Conservation (phyloP, 371 early-diverging fungal species). For the Mortierella sp. region DNA sequence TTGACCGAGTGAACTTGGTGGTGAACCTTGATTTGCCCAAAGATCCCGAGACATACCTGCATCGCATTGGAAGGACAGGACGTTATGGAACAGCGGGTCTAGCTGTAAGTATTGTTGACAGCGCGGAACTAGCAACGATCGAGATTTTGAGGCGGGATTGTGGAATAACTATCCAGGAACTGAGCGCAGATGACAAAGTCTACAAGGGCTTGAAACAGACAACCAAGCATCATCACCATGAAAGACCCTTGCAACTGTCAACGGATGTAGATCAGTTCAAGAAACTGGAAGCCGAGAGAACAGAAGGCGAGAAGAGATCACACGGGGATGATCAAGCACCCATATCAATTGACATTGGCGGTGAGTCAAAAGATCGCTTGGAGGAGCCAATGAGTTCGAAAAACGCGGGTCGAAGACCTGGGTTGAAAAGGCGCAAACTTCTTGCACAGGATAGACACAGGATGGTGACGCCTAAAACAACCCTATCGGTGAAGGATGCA, state of each 20-base stretch:
- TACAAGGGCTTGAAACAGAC: constrained; percentile 20
- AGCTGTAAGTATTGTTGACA: constrained; percentile 56
- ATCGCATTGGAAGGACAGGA: constrained; percentile 79
- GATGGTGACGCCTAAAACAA: constrained; percentile 14
- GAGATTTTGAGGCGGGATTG: constrained; percentile 40
- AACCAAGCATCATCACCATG: constrained; percentile 48
- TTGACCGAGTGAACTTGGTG: constrained; percentile 70
- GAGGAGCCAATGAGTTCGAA: not conserved
- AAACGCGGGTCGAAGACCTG: not conserved
- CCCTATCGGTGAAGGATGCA: not conserved
- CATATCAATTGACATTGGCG: not conserved
- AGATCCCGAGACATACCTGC: constrained; percentile 70
- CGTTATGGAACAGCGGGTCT: constrained; percentile 65
- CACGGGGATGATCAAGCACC: not conserved
- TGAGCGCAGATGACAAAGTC: constrained; percentile 16
- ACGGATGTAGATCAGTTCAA: constrained; percentile 48
- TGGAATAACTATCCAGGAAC: constrained; percentile 32
- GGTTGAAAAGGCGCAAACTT: not conserved
- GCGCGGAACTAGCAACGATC: constrained; percentile 46
- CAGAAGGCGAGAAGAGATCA: constrained; percentile 3
- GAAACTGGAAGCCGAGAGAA: constrained; percentile 32
- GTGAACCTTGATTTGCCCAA: constrained; percentile 72
- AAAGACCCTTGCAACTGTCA: constrained; percentile 35
- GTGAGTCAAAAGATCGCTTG: not conserved
- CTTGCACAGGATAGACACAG: not conserved